Evolutionary conservation across 345 rosid genomes (phyloP), one percentile per base, ranked within the genome.

Genomic region (Lepidium aucheri): DNA sequence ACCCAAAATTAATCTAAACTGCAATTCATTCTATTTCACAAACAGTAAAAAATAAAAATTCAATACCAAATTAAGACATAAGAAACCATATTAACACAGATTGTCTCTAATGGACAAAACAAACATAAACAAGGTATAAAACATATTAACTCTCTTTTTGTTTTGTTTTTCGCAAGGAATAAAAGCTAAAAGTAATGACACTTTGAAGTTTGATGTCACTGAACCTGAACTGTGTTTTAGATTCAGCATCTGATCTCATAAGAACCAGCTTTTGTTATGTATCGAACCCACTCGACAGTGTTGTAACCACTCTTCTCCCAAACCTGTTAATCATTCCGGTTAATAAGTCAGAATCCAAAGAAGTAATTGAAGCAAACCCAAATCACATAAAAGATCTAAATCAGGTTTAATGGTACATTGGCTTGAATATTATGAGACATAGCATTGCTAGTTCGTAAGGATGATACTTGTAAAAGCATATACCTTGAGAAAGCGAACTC

Each of bases 221-320:
- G 71, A 56, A 65, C 66, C 40, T 40, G 20, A 67, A 53, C 47
- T 47, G 64, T 32, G 58, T 39, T 17, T 61, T 60, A 26, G 14
- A 44, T 73, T 74, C 69, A 91, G 89, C 96, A 86, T 82, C 99
- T 87, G 76, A 95, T 80, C 89, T 95, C 99, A 8, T 89, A 95
- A 2, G 99, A 91, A 14, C 99, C 99, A 0, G 98, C 99, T 75
- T 91, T 95, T 6, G 97, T 91, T 28, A 95, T 95, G 65, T 95
- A 89, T 9, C 98, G 89, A 68, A 89, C 99, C 98, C 99, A 91
- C 73, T 95, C 98, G 7, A 95, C 96, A 0, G 99, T 95, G 83
- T 85, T 95, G 81, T 91, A 91, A 22, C 99, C 99, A 40, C 96
- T 95, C 86, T 95, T 91, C 81, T 95, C 98, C 99, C 99, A 95